Percentiles rank a stretch among this genome's conserved stretches.
Conservation (phyloP, 2,329 filamentous ascomycete genomes). For the Epichloe scottii region DNA sequence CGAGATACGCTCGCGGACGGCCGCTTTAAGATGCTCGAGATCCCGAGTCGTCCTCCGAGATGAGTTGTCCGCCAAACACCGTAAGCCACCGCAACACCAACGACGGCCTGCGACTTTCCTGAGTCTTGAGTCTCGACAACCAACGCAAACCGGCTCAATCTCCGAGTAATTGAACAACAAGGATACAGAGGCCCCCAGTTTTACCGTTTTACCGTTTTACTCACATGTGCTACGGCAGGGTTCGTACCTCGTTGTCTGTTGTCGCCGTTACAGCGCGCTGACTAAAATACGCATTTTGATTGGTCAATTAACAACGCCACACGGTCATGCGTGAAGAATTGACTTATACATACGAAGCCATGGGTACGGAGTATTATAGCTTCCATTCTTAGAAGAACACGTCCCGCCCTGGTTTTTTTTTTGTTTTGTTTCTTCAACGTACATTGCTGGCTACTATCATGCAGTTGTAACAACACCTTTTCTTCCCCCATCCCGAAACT, state of each 20-base stretch:
- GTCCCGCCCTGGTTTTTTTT: no score
- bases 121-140: not conserved
- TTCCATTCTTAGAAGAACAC: no score
- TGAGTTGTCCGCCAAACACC: no score
- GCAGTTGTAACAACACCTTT: no score
- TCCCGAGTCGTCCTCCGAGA: no score
- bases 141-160: not conserved
- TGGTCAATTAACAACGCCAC: slow-evolving; percentile 10
- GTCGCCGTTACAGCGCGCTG: slow-evolving; percentile 15
- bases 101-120: not conserved
- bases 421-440: not conserved
- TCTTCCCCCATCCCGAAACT: no score
- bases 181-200: not conserved
- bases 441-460: no score
- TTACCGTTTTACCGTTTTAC: no score
- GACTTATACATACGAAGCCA: not conserved
- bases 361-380: not conserved
- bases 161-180: not conserved
- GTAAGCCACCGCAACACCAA: not conserved
- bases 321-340: not conserved
- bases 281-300: slow-evolving; percentile 21
- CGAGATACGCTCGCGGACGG: slow-evolving; percentile 25
- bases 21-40: no score
- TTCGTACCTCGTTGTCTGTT: no score
- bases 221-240: not conserved